Conservation (phyloP, 2,329 filamentous ascomycete species). For the Microdochium trichocladiopsis region DNA sequence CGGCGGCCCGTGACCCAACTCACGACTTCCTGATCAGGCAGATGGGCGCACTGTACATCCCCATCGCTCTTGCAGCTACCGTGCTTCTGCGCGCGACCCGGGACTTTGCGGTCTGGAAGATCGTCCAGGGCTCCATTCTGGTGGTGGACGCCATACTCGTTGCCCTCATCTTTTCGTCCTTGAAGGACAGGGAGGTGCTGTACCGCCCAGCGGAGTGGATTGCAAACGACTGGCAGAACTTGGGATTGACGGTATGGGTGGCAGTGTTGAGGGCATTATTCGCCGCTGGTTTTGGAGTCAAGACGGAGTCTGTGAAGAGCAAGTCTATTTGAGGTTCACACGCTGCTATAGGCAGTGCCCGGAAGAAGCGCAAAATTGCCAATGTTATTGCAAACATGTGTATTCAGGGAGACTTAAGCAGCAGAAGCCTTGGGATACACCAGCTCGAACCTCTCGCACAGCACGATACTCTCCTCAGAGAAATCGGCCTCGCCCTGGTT, state of each 20-base stretch:
- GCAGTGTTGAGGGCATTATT: background rate
- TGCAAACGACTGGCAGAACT: background rate
- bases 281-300: background rate
- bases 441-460: constrained; percentile 20
- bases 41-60: background rate
- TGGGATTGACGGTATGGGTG: background rate
- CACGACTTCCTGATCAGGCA: background rate
- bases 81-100: background rate
- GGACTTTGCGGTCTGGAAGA: background rate
- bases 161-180: background rate
- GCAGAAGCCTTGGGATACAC: constrained; percentile 10
- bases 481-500: constrained; percentile 11
- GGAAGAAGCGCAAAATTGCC: no score
- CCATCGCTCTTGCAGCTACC: background rate
- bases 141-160: background rate
- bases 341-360: no score
- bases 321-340: background rate
- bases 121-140: background rate
- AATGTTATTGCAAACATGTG: no score
- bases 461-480: constrained; percentile 16
- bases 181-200: background rate
- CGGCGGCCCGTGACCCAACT: background rate
- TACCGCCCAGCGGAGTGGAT: background rate
- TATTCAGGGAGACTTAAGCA: no score
- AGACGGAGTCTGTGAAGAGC: background rate